A percentile compares a stretch with the other conserved stretches of the same genome.
These are phyloP conservation scores for Penicillium macrosclerotiorum DNA, from an alignment of 495 filamentous ascomycete species.

Conservation along the genomic window DNA sequence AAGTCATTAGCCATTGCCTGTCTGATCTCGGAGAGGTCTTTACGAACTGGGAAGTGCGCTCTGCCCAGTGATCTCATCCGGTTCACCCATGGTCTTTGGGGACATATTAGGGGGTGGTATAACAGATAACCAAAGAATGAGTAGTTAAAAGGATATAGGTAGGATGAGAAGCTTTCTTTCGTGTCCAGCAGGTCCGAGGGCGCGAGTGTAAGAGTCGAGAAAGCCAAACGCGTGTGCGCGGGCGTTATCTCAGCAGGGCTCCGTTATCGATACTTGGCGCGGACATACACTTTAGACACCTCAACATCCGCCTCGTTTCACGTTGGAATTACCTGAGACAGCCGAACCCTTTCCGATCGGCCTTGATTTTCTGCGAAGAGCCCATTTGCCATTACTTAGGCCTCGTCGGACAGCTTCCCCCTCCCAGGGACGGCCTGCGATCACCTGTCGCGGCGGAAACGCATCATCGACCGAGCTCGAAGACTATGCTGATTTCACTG, in stretches of 20 bases:
- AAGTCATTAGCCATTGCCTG: conserved; percentile 6
- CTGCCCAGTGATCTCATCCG: conserved; percentile 78
- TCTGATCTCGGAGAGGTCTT: not conserved
- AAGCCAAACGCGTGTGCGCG: conserved; percentile 26
- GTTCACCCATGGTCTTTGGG: conserved; percentile 81
- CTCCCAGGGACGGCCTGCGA: conserved; percentile 6
- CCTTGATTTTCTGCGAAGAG: not conserved
- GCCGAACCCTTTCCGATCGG: not conserved
- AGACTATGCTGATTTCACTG: conserved; percentile 35
- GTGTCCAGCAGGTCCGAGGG: not conserved
- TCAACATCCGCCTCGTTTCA: conserved; percentile 7
- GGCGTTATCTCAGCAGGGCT: conserved; percentile 31
- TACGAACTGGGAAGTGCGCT: conserved; percentile 79
- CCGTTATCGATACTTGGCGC: conserved; percentile 33
- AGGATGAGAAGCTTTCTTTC: not conserved
- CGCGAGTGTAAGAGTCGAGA: conserved; percentile 12
- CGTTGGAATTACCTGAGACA: conserved; percentile 4
- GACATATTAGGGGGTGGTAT: conserved; percentile 57
- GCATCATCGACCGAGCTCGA: conserved; percentile 18
- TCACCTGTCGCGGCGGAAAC: conserved; percentile 13
- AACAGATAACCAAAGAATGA: not conserved
- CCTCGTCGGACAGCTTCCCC: not conserved
- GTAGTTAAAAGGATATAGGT: not conserved
- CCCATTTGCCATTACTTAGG: not conserved
- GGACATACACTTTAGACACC: conserved; percentile 10